Evolutionary conservation across 2,329 filamentous ascomycete genomes (phyloP).

Genomic region (Biscogniauxia marginata): DNA sequence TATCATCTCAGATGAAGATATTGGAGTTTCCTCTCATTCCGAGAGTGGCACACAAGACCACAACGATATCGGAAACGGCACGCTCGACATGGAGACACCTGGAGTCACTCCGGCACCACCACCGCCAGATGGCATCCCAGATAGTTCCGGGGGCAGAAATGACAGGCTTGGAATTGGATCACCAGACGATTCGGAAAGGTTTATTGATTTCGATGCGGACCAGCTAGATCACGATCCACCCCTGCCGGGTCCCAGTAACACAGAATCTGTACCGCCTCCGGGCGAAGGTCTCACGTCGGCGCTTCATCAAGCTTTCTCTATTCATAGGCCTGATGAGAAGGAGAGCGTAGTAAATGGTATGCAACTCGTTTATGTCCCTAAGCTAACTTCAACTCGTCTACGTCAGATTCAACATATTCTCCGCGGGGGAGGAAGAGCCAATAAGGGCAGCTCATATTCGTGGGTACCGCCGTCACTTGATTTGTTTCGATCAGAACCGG

Average conservation of each 20-base stretch:
- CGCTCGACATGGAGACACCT: not conserved
- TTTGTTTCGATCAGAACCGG: no score
- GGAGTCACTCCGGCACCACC: not conserved
- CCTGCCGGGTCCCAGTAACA: not conserved
- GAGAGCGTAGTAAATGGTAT: no score
- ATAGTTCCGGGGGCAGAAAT: not conserved
- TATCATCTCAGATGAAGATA: not conserved
- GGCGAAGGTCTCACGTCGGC: no score
- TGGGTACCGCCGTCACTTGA: no score
- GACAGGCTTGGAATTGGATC: not conserved
- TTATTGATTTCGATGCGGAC: not conserved
- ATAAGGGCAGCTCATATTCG: no score
- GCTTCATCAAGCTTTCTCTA: no score
- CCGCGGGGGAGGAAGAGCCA: no score
- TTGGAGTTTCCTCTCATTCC: not conserved
- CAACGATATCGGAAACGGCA: not conserved
- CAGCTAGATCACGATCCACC: not conserved
- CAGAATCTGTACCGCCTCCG: no score
- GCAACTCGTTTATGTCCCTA: no score
- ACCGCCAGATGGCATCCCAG: not conserved
- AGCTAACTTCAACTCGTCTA: no score
- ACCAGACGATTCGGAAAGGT: not conserved
- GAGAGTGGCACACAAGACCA: not conserved
- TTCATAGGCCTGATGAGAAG: no score
- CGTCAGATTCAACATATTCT: no score